Base-by-base conservation (phyloP, 164 flowering plant genomes). In the Nymphaea colorata region DNA sequence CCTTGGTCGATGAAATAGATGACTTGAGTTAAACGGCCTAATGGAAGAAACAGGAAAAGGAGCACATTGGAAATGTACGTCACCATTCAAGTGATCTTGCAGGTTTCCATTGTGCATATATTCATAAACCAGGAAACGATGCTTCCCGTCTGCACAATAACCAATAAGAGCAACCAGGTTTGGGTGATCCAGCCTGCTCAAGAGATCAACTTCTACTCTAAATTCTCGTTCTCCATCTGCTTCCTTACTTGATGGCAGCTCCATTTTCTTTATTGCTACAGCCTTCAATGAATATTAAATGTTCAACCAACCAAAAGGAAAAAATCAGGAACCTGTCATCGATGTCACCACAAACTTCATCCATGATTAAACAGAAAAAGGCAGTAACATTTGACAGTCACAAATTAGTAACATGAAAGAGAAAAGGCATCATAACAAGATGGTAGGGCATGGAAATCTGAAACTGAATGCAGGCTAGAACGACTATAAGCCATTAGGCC, bases 181-280 rank as follows among this genome's bases (percentile, higher is more conserved):
- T 61, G 96, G 96, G 76, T 95, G 97, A 69, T 89, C 84, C 68
- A 95, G 82, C 77, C 97, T 90, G 86, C 98, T 95, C 80, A 95
- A 73, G 65, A 95, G 90, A 79, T 95, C 99, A 47, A 95, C 98
- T 80, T 95, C 99, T 11, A 95, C 99, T 0, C 97, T 88, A 63
- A 95, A 95, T 74, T 95, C 99, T 0, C 85, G 82, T 66, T 95
- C 99, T 42, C 99, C 99, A 73, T 95, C 98, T 43, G 99, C 97
- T 68, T 70, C 90, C 78, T 86, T 95, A 64, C 76, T 80, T 62
- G 85, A 75, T 42, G 98, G 98, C 65, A 90, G 78, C 77, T 92
- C 97, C 98, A 95, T 95, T 84, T 90, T 95, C 87, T 95, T 95
- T 75, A 92, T 85, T 68, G 99, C 98, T 51, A 90, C 98, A 68